Base-by-base conservation (phyloP, 1,284 basidiomycete species). In the Puccinia hordei region DNA sequence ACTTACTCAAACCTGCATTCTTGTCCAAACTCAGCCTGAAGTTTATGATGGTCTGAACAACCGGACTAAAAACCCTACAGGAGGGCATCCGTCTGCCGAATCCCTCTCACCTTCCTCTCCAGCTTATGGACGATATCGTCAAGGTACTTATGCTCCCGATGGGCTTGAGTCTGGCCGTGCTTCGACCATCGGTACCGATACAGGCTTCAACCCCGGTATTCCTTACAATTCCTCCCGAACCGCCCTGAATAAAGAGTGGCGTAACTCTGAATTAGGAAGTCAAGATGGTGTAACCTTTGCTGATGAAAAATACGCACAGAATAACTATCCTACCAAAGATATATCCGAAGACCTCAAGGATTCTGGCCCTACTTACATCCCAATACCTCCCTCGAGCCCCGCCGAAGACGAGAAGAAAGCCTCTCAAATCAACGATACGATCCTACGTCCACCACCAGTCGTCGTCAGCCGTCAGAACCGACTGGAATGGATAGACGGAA, bases 401-500 rank as follows among this genome's bases (percentile, higher is more conserved):
- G 84, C 84, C 3, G 61, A 84, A 38, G 82, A 82, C 57, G 81
- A 66, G 22, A 82, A 80, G 53, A 82, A 81, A 63, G 82, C 83
- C 41, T n/a, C 68, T 1, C 65, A n/a, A 10, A 41, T 68, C 46
- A 51, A 51, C 46, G 82, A 78, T 30, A 68, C 65, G n/a, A 71
- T 74, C 27, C 44, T 76, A 27, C 55, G 19, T 27, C 78, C 80
- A 27, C 84, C 85, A 22, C 82, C 84, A 3, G 84, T 85, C 74
- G 82, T 85, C 55, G 82, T 85, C 73, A 82, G 81, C 46, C 82
- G 85, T 30, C 83, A 83, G 59, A 85, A 85, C 81, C 84, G 85
- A 71, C 83, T 86, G 81, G 86, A 85, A 80, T 87, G 86, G 84
- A 86, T 86, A 69, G 86, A 87, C 71, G 86, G 86, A 74, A 83